Evolutionary conservation across 2,329 filamentous ascomycete species (phyloP).

Genomic region (Simplicillium sp.): DNA sequence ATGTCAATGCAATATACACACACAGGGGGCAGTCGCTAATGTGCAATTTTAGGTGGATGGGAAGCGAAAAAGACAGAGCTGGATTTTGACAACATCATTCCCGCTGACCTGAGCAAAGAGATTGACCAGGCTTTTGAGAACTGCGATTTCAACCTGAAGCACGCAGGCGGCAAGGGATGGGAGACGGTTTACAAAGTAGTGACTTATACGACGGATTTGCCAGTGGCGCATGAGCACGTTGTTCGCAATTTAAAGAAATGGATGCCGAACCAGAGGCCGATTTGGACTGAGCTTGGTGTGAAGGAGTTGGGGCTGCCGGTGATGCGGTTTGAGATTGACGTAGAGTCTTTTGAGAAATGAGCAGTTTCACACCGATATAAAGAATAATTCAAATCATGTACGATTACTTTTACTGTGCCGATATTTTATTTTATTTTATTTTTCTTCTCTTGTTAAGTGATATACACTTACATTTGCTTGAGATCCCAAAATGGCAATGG

Average conservation of each 20-base stretch:
- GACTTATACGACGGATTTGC: constrained; percentile 30
- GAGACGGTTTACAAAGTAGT: constrained; percentile 38
- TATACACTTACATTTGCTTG: too few relatives aligned
- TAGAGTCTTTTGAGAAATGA: constrained; percentile 38
- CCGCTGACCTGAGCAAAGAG: constrained; percentile 28
- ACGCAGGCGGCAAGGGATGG: constrained; percentile 47
- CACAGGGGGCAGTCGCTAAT: background rate
- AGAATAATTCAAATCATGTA: too few relatives aligned
- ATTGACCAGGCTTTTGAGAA: constrained; percentile 47
- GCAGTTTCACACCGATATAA: too few relatives aligned
- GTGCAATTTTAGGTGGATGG: constrained; percentile 19
- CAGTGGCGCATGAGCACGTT: constrained; percentile 30
- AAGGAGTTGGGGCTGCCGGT: constrained; percentile 31
- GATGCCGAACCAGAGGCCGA: constrained; percentile 40
- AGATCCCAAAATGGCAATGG: too few relatives aligned
- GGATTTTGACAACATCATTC: constrained; percentile 13
- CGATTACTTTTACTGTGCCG: too few relatives aligned
- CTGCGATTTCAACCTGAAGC: constrained; percentile 38
- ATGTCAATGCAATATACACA: constrained; percentile 5
- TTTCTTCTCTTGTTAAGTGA: too few relatives aligned
- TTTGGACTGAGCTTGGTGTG: constrained; percentile 46
- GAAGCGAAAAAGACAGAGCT: constrained; percentile 14
- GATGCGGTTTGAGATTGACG: constrained; percentile 53
- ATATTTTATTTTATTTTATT: too few relatives aligned
- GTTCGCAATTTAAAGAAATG: constrained; percentile 36